Percentiles rank a stretch among this genome's conserved stretches.
phyloP scores from a whole-genome alignment of 192 early-diverging fungal species.

The Umbelopsis ramanniana region DNA sequence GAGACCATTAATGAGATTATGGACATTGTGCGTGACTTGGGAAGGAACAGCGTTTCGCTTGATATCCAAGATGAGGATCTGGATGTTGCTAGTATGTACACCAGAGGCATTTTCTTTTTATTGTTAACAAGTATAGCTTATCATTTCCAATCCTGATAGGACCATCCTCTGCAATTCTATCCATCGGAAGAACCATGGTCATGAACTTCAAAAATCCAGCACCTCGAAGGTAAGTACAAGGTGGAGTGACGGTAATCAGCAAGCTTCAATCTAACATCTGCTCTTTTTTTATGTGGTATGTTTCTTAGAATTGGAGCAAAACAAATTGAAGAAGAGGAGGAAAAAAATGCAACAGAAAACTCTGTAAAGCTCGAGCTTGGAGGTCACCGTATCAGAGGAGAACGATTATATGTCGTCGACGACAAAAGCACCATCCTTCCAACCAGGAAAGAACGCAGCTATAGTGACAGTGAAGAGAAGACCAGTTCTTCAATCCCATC shows the following conservation, averaged over 20 bases:
- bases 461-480: constrained; percentile 5
- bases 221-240: constrained; percentile 14
- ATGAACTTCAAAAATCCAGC: constrained; percentile 27
- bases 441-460: background rate
- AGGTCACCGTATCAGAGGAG: constrained; percentile 13
- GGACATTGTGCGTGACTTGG: constrained; percentile 24
- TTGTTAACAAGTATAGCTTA: background rate
- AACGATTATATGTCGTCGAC: background rate
- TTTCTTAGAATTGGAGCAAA: background rate
- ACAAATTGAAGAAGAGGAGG: background rate
- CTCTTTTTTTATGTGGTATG: background rate
- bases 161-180: background rate
- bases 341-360: background rate
- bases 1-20: constrained; percentile 31
- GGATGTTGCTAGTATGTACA: constrained; percentile 1
- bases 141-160: background rate
- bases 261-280: too few relatives aligned
- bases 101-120: background rate
- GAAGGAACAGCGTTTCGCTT: constrained; percentile 29
- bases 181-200: constrained; percentile 7
- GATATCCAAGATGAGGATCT: constrained; percentile 38
- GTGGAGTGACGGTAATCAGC: background rate
- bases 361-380: background rate
- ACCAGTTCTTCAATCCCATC: background rate
- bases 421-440: background rate